Evolutionary conservation across 768 basidiomycete genomes (phyloP), one percentile per base, ranked within the genome.

Genomic region (Calocybe indica): DNA sequence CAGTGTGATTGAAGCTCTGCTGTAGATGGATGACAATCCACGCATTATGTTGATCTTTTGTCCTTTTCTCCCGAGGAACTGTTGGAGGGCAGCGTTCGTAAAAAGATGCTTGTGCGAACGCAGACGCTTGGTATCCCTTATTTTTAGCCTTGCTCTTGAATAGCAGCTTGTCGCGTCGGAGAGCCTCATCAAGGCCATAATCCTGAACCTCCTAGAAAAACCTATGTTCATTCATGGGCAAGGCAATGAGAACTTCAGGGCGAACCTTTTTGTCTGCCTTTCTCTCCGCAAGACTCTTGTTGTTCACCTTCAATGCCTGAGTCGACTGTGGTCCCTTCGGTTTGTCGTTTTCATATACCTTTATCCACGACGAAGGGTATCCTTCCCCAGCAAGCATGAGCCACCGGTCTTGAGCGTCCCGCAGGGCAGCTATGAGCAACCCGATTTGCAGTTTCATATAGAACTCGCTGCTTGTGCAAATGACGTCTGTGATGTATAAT

Each of bases 401-500:
- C 22, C 22, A 45, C 11, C 44, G 36, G 1, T 43, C 30, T 33
- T 29, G 5, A 15, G 42, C 42, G 36, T 49, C 48, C n/a, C 14
- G 41, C 9, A 49, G 11, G 12, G 41, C 41, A 15, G 41, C 41
- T 15, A 45, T 45, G 31, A 29, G 38, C 10, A 49, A 34, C 6
- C 48, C 48, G 14, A 44, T 34, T 34, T 49, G 48, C 9, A 49
- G 31, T 37, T 42, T 43, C 32, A 42, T 15, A 11, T 49, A 49
- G 32, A 15, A 7, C 31, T 22, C 44, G 10, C 29, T 47, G 5
- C 38, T 40, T 14, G 43, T 31, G 33, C 48, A 39, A n/a, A 51
- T 28, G 22, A 42, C 28, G 12, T 50, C 51, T 3, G 49, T 44
- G 15, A 52, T 8, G 36, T 44, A 50, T 12, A 52, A 43, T 6